A percentile compares a stretch with the other conserved stretches of the same genome.
phyloP scores from a whole-genome alignment of 495 filamentous ascomycete genomes.

The Aspergillus affinis region DNA sequence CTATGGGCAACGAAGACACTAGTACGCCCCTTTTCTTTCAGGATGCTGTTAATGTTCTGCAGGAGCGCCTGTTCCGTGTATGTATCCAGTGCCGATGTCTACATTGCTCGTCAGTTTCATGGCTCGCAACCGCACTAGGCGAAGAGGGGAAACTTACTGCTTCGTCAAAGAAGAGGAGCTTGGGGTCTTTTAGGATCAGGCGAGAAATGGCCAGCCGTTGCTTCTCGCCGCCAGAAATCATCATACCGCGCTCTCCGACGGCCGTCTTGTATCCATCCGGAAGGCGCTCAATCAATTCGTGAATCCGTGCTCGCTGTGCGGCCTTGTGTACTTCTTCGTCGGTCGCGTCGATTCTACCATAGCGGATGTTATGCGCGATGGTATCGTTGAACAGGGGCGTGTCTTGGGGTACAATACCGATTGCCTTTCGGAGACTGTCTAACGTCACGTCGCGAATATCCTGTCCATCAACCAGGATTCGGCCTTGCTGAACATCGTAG shows the following conservation, averaged over 20 bases:
- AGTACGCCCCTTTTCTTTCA: constrained; percentile 84
- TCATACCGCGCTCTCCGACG: constrained; percentile 95
- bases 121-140: neutral
- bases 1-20: constrained; percentile 94
- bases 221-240: constrained; percentile 98
- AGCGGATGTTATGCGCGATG: constrained; percentile 91
- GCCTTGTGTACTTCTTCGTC: constrained; percentile 70
- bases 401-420: constrained; percentile 96
- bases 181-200: constrained; percentile 86
- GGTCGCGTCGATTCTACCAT: constrained; percentile 82
- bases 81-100: constrained; percentile 91
- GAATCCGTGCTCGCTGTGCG: constrained; percentile 77
- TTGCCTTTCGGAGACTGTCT: constrained; percentile 78
- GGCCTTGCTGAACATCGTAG: constrained; percentile 85
- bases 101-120: constrained; percentile 14
- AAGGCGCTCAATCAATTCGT: constrained; percentile 73
- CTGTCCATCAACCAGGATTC: constrained; percentile 90
- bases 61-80: constrained; percentile 92
- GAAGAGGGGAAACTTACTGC: constrained; percentile 58
- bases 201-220: constrained; percentile 87
- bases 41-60: constrained; percentile 89
- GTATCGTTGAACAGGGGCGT: constrained; percentile 96
- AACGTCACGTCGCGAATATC: constrained; percentile 81
- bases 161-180: constrained; percentile 94
- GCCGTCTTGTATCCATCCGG: constrained; percentile 88